Conservation (phyloP, 1,139 yeast species). For the Pneumocystis jirovecii region DNA sequence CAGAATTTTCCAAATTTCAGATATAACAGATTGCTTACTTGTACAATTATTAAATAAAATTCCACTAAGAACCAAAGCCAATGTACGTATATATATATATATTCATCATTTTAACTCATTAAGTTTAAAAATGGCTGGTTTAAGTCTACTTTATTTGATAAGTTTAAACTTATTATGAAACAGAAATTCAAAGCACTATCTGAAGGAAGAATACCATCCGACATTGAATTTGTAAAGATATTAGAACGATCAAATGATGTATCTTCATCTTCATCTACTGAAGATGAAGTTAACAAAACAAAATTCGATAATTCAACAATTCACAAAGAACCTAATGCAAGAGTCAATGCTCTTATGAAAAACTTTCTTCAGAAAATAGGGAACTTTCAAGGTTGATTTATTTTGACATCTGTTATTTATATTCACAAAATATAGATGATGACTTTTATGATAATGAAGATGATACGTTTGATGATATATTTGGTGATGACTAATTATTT, state of each 20-base stretch:
- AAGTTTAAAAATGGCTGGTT: constrained; percentile 59
- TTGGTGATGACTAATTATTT: background rate
- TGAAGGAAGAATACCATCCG: constrained; percentile 6
- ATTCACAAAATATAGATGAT: background rate
- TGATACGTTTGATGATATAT: constrained; percentile 4
- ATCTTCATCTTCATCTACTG: background rate
- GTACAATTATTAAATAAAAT: constrained; percentile 33
- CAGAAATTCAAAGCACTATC: constrained; percentile 43
- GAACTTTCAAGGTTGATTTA: background rate
- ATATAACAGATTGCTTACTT: constrained; percentile 55
- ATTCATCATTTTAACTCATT: background rate
- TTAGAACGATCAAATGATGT: constrained; percentile 4
- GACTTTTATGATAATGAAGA: constrained; percentile 4
- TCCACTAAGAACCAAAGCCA: constrained; percentile 21
- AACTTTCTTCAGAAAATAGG: constrained; percentile 1
- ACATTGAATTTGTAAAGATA: background rate
- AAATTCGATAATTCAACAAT: background rate
- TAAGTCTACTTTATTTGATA: constrained; percentile 42
- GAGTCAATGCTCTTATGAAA: constrained; percentile 4
- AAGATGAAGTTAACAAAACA: constrained; percentile 3
- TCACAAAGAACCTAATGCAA: background rate
- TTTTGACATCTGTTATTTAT: background rate
- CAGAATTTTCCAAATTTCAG: constrained; percentile 68
- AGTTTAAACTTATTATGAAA: constrained; percentile 53
- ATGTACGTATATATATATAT: constrained; percentile 17